Conservation (phyloP, 495 filamentous ascomycete species). For the Xylaria curta region DNA sequence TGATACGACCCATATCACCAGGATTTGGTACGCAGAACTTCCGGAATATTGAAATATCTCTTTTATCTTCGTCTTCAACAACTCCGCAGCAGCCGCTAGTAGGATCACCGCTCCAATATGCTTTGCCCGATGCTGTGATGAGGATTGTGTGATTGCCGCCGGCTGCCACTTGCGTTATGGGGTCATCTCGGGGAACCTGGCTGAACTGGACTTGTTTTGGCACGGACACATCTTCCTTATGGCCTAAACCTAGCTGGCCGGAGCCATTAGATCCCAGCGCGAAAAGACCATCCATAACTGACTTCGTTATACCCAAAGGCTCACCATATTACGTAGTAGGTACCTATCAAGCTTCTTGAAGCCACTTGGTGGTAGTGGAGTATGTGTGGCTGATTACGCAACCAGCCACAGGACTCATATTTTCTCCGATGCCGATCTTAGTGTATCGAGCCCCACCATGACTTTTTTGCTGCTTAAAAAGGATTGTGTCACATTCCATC, state of each 20-base stretch:
- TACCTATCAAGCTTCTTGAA: no score
- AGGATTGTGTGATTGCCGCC: constrained; percentile 91
- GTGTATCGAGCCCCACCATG: constrained; percentile 27
- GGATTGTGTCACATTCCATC: constrained; percentile 15
- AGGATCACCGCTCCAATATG: constrained; percentile 70
- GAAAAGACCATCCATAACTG: constrained; percentile 60
- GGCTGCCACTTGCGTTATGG: constrained; percentile 56
- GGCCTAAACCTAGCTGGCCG: constrained; percentile 82
- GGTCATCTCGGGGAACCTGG: constrained; percentile 29
- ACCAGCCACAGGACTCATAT: constrained; percentile 27
- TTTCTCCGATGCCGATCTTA: constrained; percentile 24
- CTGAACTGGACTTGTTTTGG: constrained; percentile 67
- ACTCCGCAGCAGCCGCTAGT: constrained; percentile 61
- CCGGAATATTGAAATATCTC: constrained; percentile 34
- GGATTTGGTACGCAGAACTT: constrained; percentile 29
- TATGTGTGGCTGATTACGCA: not conserved
- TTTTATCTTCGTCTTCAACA: constrained; percentile 21
- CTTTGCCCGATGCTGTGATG: constrained; percentile 59
- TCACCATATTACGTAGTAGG: no score
- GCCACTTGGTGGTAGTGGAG: not conserved
- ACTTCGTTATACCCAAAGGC: not conserved
- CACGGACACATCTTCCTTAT: constrained; percentile 72
- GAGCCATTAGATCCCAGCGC: constrained; percentile 93
- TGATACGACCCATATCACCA: constrained; percentile 24
- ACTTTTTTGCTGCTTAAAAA: constrained; percentile 29